Conservation (phyloP, 805 yeast species). For the Saccharomycopsis sp. region DNA sequence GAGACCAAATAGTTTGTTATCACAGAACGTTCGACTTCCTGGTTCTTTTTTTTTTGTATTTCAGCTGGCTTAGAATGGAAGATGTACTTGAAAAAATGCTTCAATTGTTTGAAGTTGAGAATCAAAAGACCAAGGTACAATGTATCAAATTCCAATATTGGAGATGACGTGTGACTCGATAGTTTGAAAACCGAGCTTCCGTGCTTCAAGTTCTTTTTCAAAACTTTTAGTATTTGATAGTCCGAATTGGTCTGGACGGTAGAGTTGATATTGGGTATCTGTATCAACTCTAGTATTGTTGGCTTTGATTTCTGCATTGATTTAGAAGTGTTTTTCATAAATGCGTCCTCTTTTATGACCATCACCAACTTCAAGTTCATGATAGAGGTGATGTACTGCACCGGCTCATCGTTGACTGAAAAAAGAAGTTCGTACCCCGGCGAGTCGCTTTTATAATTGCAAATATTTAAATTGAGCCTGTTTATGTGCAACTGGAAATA, state of each 20-base stretch:
- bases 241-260: conserved; percentile 35
- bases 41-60: conserved; percentile 19
- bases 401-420: conserved; percentile 36
- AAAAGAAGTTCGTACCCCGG: conserved; percentile 44
- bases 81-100: conserved; percentile 26
- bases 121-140: conserved; percentile 33
- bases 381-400: conserved; percentile 33
- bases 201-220: conserved; percentile 3
- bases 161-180: conserved; percentile 37
- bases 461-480: conserved; percentile 25
- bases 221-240: conserved; percentile 30
- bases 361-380: conserved; percentile 31
- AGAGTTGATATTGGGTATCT: conserved; percentile 34
- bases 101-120: conserved; percentile 11
- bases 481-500: conserved; percentile 13
- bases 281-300: conserved; percentile 24
- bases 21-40: conserved; percentile 13
- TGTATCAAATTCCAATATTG: conserved; percentile 39
- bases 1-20: conserved; percentile 17
- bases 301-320: conserved; percentile 22
- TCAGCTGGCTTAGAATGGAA: conserved; percentile 25
- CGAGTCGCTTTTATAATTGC: conserved; percentile 29
- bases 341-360: conserved; percentile 22
- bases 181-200: conserved; percentile 29
- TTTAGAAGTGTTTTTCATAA: conserved; percentile 25